phyloP scores from a whole-genome alignment of 306 rosid species.

The Oemleria cerasiformis region DNA sequence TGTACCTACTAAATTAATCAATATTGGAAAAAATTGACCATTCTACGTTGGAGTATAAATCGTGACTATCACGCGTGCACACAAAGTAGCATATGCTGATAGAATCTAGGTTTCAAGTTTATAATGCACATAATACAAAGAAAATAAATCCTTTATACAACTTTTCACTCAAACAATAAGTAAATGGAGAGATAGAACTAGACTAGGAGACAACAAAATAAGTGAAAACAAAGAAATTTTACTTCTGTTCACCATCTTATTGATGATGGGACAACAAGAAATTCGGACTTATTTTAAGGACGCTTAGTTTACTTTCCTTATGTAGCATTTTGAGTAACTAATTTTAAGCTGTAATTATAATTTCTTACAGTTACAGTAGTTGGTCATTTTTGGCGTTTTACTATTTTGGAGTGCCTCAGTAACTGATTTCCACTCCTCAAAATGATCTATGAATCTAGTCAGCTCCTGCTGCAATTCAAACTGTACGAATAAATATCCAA shows the following conservation, averaged over 20 bases:
- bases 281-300: background rate
- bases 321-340: background rate
- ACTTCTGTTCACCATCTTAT: slow-evolving; percentile 3
- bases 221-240: background rate
- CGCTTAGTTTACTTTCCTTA: background rate
- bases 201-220: background rate
- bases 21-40: background rate
- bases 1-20: background rate
- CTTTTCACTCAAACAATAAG: background rate
- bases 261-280: background rate
- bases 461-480: background rate
- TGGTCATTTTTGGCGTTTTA: background rate
- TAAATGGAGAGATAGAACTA: background rate
- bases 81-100: background rate
- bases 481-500: background rate
- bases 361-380: slow-evolving; percentile 1
- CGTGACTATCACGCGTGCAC: background rate
- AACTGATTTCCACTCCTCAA: background rate
- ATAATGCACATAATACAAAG: background rate
- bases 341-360: background rate
- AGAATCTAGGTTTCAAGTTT: background rate
- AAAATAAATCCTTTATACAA: background rate
- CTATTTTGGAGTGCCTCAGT: background rate
- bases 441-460: background rate
- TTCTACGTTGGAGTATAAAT: background rate